Evolutionary conservation across 139 green algal species (phyloP), one percentile per base, ranked within the genome.

Genomic region (Parachlorella kessleri): DNA sequence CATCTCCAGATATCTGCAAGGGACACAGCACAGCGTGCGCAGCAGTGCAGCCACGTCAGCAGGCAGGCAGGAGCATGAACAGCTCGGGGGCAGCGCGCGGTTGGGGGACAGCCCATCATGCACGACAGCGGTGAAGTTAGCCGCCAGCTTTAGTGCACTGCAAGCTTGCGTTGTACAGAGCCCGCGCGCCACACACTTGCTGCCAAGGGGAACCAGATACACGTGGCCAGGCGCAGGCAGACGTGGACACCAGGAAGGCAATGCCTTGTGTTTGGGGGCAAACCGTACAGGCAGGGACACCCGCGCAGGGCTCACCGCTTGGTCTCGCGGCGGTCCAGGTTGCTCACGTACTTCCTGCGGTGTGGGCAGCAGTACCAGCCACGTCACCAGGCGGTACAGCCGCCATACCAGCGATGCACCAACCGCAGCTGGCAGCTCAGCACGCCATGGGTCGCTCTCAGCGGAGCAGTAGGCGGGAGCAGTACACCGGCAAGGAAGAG

Each of bases 1-100:
- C 88, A 91, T 93, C 79, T 97, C 77, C 72, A 93, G 78, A 67
- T 87, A 32, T n/a, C n/a, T n/a, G n/a, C n/a, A n/a, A n/a, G n/a
- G n/a, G n/a, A n/a, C n/a, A n/a, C n/a, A n/a, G n/a, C n/a, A n/a
- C n/a, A n/a, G n/a, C n/a, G n/a, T n/a, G n/a, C n/a, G n/a, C n/a
- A n/a, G n/a, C n/a, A 14, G 38, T 4, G 30, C 21, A 59, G 10
- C 21, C 6, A 35, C 5, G 53, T 23, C 6, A 9, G n/a, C 28
- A n/a, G 32, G 26, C 30, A 2, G 65, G 28, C 38, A 36, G 40
- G 67, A 38, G 38, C 21, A 1, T 24, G 6, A 40, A 41, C 39
- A 8, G 3, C 24, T 59, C 48, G 48, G 10, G 18, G 10, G 48
- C 48, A 10, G 48, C 48, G 48, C 48, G 10, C 48, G 18, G 48